phyloP scores from a whole-genome alignment of 768 basidiomycete species.

The Panaeolus papilionaceus region DNA sequence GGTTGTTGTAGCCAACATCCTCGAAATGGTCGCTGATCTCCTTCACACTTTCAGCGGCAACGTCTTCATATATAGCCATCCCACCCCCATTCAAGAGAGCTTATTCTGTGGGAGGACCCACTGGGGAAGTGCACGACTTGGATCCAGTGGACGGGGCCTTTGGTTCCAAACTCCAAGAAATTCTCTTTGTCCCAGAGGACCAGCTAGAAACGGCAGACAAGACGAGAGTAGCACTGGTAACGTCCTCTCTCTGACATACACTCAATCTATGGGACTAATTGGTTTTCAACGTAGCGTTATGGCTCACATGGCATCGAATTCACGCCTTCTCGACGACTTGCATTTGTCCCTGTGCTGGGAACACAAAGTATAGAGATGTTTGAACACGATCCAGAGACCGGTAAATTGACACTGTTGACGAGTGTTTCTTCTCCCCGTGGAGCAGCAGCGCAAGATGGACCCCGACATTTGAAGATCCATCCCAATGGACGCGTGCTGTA shows the following conservation, averaged over 20 bases:
- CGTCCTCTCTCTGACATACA: slow-evolving; percentile 20
- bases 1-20: slow-evolving; percentile 20
- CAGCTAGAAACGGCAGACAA: slow-evolving; percentile 55
- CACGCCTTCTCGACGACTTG: slow-evolving; percentile 39
- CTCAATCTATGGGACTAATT: background rate
- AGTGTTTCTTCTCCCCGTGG: slow-evolving; percentile 48
- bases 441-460: slow-evolving; percentile 46
- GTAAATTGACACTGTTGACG: slow-evolving; percentile 41
- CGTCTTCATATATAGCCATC: slow-evolving; percentile 57
- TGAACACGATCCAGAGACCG: slow-evolving; percentile 36
- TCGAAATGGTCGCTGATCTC: background rate
- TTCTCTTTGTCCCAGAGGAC: slow-evolving; percentile 51
- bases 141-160: slow-evolving; percentile 45
- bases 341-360: slow-evolving; percentile 58
- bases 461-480: slow-evolving; percentile 58
- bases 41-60: slow-evolving; percentile 44
- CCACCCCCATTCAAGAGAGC: slow-evolving; percentile 53
- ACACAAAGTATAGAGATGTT: slow-evolving; percentile 56
- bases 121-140: slow-evolving; percentile 52
- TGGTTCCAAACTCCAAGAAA: slow-evolving; percentile 48
- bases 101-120: slow-evolving; percentile 59
- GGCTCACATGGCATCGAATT: slow-evolving; percentile 61
- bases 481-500: slow-evolving; percentile 58
- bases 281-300: slow-evolving; percentile 41
- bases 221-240: slow-evolving; percentile 53